Evolutionary conservation across 2,329 filamentous ascomycete species (phyloP), one percentile per base, ranked within the genome.

Genomic region (Chaetomium strumarium): DNA sequence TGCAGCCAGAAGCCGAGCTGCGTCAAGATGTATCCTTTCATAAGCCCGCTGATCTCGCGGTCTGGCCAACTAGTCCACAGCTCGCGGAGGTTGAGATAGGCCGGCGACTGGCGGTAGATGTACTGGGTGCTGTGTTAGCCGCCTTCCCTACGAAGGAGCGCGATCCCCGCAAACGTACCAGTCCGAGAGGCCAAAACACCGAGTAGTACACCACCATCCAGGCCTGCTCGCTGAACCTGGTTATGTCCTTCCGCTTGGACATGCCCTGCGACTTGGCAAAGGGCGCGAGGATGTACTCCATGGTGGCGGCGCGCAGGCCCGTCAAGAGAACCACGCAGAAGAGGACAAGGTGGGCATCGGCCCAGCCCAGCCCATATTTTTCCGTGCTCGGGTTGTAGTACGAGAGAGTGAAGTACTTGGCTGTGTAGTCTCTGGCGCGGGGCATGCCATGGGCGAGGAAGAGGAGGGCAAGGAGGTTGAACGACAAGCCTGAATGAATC

Each of bases 1-100:
- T 97, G 92, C 44, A 96, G 70, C 86, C 90, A 96, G 70, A 96
- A 97, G 20, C 86, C 85, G 71, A 91, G 87, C 68, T 97, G 91
- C 13, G 85, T 85, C 31, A 99, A 77, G 64, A 95, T 88, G 70
- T 99, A 99, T 69, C 81, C 83, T 74, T 97, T 97, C 72, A 88
- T 82, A 12, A 88, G 69, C 9, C 85, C 84, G 14, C 76, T 75
- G 54, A 95, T 76, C 64, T 93, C 84, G 46, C 90, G 82, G 60
- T 81, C 78, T 0, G 93, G 93, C 84, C 89, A 97, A 65, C 84
- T 77, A 31, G 83, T 81, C 91, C 92, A 99, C 40, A 97, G 77
- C 53, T 86, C 83, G 55, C 76, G 74, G 63, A 93, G 75, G 67
- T 90, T 85, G 61, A 90, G 74, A 76, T 81, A 95, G 69, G 92